A percentile compares a stretch with the other conserved stretches of the same genome.
Conservation (phyloP, 768 basidiomycete genomes). For the Dictyophora rubrovolvata region DNA sequence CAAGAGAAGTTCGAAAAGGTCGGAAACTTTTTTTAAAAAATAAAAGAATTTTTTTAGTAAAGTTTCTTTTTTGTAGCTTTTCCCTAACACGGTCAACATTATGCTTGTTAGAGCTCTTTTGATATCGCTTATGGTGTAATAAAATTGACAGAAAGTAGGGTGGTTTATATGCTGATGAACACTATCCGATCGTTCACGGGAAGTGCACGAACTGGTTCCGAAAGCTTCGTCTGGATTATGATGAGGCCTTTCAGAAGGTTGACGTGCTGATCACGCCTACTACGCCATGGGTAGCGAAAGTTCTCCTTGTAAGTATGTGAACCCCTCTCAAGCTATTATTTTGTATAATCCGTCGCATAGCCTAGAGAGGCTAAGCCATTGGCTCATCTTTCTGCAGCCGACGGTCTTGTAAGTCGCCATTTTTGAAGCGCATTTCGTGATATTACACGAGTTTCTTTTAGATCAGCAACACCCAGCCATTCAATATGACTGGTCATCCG, state of each 20-base stretch:
- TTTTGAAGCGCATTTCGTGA: neutral
- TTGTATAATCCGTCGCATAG: neutral
- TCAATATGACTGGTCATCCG: conserved; percentile 31
- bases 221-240: conserved; percentile 25
- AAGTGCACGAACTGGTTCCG: conserved; percentile 30
- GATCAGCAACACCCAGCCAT: conserved; percentile 12
- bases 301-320: conserved; percentile 11
- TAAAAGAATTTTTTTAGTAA: conserved; percentile 6
- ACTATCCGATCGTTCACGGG: conserved; percentile 20
- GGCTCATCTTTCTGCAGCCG: conserved; percentile 20
- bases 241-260: conserved; percentile 19
- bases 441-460: neutral
- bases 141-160: conserved; percentile 10
- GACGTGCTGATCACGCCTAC: conserved; percentile 30
- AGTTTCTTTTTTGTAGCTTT: conserved; percentile 11
- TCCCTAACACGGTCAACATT: conserved; percentile 12
- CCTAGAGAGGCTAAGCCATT: conserved; percentile 20
- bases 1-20: conserved; percentile 31
- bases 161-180: conserved; percentile 22
- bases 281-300: conserved; percentile 24
- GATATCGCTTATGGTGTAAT: neutral
- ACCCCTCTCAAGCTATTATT: neutral
- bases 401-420: conserved; percentile 18
- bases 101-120: conserved; percentile 8
- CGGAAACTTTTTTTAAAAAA: neutral